Evolutionary conservation across 2,329 filamentous ascomycete species (phyloP).

Genomic region (Calonectria hongkongensis): DNA sequence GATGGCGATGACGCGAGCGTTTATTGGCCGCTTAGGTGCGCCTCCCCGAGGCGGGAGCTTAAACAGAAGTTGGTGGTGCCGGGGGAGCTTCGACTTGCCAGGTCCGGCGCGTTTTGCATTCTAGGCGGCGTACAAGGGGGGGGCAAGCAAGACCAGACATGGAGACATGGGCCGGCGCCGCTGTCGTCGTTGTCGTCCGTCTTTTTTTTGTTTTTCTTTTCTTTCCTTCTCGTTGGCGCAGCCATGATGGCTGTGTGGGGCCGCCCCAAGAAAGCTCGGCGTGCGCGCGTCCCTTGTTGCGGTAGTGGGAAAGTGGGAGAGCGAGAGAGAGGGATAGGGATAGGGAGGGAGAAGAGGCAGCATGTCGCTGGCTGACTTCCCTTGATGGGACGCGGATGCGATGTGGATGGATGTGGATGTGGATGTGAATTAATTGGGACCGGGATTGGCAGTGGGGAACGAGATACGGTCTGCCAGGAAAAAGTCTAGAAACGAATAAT

Average conservation of each 20-base stretch:
- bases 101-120: not conserved
- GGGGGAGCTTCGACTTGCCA: slow-evolving; percentile 13
- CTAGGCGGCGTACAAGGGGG: not conserved
- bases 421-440: slow-evolving; percentile 4
- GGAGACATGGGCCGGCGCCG: not conserved
- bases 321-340: too few relatives aligned
- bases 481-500: slow-evolving; percentile 21
- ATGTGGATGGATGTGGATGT: slow-evolving; percentile 6
- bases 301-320: too few relatives aligned
- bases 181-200: not conserved
- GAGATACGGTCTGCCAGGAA: slow-evolving; percentile 30
- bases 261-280: not conserved
- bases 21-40: slow-evolving; percentile 28
- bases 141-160: not conserved
- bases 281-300: too few relatives aligned
- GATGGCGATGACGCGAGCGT: slow-evolving; percentile 13
- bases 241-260: slow-evolving; percentile 21
- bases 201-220: not conserved
- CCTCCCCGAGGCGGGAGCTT: slow-evolving; percentile 37
- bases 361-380: not conserved
- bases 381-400: not conserved
- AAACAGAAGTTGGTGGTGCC: slow-evolving; percentile 20
- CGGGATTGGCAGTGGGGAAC: slow-evolving; percentile 31
- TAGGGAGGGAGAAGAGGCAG: too few relatives aligned
- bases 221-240: not conserved